A percentile compares a stretch with the other conserved stretches of the same genome.
These are phyloP conservation scores for Backusella parvicylindrica DNA, from an alignment of 192 early-diverging fungal genomes.

Conservation along the genomic window DNA sequence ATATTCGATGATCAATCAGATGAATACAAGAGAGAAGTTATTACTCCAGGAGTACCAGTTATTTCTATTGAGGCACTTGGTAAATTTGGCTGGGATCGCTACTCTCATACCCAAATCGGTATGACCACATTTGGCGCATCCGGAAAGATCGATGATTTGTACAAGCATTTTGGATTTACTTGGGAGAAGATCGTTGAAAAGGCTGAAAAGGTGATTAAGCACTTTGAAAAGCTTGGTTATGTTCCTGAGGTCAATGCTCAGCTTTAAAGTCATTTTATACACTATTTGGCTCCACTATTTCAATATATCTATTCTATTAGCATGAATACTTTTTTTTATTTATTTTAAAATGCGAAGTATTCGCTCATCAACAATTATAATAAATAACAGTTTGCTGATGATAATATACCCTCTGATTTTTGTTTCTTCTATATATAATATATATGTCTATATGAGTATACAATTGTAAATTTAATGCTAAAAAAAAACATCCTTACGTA, in stretches of 20 bases:
- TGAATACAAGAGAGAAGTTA: conserved; percentile 80
- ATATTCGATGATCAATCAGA: conserved; percentile 82
- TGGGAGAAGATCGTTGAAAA: conserved; percentile 67
- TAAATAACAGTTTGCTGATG: no score
- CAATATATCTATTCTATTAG: background rate
- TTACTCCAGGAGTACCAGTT: conserved; percentile 73
- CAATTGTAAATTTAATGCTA: no score
- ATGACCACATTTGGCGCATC: conserved; percentile 89
- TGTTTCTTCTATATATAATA: no score
- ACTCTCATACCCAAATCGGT: conserved; percentile 86
- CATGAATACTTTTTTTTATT: background rate
- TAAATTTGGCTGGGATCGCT: conserved; percentile 88
- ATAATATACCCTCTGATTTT: no score
- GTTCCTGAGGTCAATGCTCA: conserved; percentile 34
- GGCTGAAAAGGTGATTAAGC: conserved; percentile 69
- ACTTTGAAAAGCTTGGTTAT: conserved; percentile 62
- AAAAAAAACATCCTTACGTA: no score
- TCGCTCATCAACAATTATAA: background rate
- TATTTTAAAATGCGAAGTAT: background rate
- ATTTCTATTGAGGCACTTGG: conserved; percentile 85
- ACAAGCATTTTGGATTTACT: conserved; percentile 79
- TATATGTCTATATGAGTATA: no score
- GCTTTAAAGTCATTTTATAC: background rate
- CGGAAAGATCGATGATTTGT: conserved; percentile 75
- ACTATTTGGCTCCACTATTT: background rate